These are phyloP conservation scores for Nosema bombycis DNA, from an alignment of 371 early-diverging fungal genomes.

Conservation along the genomic window DNA sequence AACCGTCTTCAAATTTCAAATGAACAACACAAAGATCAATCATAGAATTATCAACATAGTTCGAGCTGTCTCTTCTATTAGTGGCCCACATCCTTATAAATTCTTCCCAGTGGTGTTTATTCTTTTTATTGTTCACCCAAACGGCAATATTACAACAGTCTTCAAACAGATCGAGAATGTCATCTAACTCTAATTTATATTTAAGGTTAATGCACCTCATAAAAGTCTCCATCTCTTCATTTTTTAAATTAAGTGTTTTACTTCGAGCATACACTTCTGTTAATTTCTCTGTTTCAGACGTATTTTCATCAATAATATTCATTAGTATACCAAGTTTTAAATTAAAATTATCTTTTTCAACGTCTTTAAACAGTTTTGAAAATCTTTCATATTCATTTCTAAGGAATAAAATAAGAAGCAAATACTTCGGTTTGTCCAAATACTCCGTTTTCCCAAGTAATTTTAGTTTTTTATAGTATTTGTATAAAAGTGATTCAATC, in stretches of 20 bases:
- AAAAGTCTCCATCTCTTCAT: neutral
- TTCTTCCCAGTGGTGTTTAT: conserved; percentile 39
- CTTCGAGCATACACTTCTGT: conserved; percentile 7
- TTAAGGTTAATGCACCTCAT: neutral
- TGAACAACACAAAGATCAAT: conserved; percentile 53
- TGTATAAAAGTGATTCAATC: conserved; percentile 54
- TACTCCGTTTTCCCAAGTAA: neutral
- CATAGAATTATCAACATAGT: conserved; percentile 56
- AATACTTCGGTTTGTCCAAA: neutral
- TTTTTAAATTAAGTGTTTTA: neutral
- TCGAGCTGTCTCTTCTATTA: conserved; percentile 36
- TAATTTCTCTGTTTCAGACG: neutral
- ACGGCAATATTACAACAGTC: neutral
- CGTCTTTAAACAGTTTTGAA: conserved; percentile 30
- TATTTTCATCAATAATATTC: conserved; percentile 24
- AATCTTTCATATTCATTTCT: conserved; percentile 56
- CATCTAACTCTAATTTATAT: neutral
- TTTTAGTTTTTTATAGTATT: conserved; percentile 30
- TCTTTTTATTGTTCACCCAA: conserved; percentile 38
- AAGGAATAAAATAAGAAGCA: conserved; percentile 43
- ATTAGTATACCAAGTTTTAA: conserved; percentile 50
- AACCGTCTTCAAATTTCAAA: conserved; percentile 59
- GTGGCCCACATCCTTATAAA: conserved; percentile 51
- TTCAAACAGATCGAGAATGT: conserved; percentile 15
- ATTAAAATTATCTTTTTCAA: conserved; percentile 2